Evolutionary conservation across 106 monocot genomes (phyloP), one percentile per base, ranked within the genome.

Genomic region (Platanthera guangdongensis): DNA sequence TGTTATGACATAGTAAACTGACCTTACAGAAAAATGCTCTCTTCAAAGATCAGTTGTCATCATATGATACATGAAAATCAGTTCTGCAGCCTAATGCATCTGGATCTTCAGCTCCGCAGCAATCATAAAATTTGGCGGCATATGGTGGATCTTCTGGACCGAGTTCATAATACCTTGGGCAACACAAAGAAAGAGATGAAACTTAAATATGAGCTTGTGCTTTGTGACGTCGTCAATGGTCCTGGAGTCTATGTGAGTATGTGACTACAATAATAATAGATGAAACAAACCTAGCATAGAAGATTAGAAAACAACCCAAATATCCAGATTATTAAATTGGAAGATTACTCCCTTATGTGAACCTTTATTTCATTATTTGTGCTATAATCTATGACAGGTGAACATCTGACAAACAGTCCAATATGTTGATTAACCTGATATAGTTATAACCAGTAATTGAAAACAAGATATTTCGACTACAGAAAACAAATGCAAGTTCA

Each of bases 101-200:
- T 25, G 92, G 90, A 71, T 99, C 87, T 81, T 99, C 99, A 15
- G 94, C 94, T 46, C 99, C 99, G 79, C 99, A 99, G 57, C 99
- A 99, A 59, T 99, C 99, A 51, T 99, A 99, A 78, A 99, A 99
- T 71, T 90, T 94, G 45, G 99, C 99, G 72, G 82, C 94, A 81
- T 99, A 99, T 53, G 99, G 99, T 19, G 94, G 99, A 82, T 99
- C 99, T 82, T 92, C 86, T 2, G 90, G 92, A 78, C 86, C 85
- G 30, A 99, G 86, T 57, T 99, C 90, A 69, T 99, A 99, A 81
- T 99, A 94, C 89, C 96, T 96, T 50, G 14, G n/a, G 32, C 22
- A 67, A 9, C 25, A 67, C 67, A 39, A 30, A 32, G 22, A 8
- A 39, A 39, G 4, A 67, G 21, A 7, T 4, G 8, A 60, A 60